Conservation (phyloP, 305 asterid genomes). For the Solanum hybrid region DNA sequence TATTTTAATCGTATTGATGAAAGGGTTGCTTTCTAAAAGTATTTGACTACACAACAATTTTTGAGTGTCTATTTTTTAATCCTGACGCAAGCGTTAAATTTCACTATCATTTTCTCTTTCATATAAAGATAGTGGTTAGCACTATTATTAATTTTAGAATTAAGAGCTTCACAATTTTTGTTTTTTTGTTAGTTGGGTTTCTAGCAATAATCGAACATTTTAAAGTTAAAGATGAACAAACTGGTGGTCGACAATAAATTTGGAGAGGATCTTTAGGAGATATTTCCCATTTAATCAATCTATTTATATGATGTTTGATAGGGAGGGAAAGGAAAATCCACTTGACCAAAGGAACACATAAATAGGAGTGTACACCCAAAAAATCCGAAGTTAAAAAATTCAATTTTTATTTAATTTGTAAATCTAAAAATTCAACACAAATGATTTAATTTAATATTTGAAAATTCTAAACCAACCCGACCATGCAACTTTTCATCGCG, state of each 20-base stretch:
- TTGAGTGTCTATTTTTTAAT: background rate
- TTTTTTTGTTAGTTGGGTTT: background rate
- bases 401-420: no score
- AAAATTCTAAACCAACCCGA: rapidly evolving
- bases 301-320: background rate
- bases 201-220: background rate
- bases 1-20: background rate
- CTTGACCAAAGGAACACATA: background rate
- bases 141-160: background rate
- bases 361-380: background rate
- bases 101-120: background rate
- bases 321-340: background rate
- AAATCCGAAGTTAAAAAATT: no score
- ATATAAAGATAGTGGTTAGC: background rate
- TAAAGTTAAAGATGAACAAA: background rate
- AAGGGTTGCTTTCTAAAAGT: background rate
- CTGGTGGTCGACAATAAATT: background rate
- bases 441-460: no score
- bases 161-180: background rate
- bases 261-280: background rate
- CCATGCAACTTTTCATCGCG: no score
- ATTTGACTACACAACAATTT: background rate
- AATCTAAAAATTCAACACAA: no score
- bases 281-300: background rate
- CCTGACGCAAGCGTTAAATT: background rate